Base-by-base conservation (phyloP, 345 rosid genomes). In the Erysimum cheiranthoides region DNA sequence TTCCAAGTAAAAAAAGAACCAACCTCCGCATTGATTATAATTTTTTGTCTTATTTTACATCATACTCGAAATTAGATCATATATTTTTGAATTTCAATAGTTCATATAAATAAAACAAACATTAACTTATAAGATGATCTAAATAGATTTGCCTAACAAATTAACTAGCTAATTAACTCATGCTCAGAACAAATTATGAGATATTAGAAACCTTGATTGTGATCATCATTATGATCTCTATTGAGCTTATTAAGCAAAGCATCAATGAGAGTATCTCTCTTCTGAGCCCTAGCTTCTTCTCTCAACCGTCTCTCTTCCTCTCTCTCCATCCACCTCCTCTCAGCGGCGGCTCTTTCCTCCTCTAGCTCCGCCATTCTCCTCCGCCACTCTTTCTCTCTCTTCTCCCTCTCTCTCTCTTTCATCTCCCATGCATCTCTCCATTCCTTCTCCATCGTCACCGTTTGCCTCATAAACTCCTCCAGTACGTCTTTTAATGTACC, bases 201-300 rank as follows among this genome's bases (percentile, higher is more conserved):
- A 79, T 60, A 11, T 35, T 52, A 74, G 73, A 49, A 80, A 75
- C 49, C 78, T 80, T 31, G 82, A 58, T 17, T 80, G 74, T 61
- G 78, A 53, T 40, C 79, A 82, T 61, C 34, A 66, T 47, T 7
- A 50, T 70, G 90, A 65, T 89, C 84, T 81, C 89, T 85, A 17
- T 76, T 85, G 39, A 95, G 83, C 82, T 88, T 88, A 82, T 84
- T 87, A 64, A 95, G 76, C 35, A 95, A 85, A 34, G 90, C 88
- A 17, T 91, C 88, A 69, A 95, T 85, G 21, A 95, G 93, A 12
- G 86, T 83, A 53, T 95, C 99, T 72, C 97, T 88, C 73, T 85
- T 95, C 79, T 92, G 97, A 71, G 99, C 98, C 88, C 97, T 86
- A 85, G 86, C 89, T 71, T 95, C 99, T 58, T 92, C 97, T 71